These are phyloP conservation scores for Naganishia antarctica DNA, from an alignment of 768 basidiomycete genomes.

Conservation along the genomic window DNA sequence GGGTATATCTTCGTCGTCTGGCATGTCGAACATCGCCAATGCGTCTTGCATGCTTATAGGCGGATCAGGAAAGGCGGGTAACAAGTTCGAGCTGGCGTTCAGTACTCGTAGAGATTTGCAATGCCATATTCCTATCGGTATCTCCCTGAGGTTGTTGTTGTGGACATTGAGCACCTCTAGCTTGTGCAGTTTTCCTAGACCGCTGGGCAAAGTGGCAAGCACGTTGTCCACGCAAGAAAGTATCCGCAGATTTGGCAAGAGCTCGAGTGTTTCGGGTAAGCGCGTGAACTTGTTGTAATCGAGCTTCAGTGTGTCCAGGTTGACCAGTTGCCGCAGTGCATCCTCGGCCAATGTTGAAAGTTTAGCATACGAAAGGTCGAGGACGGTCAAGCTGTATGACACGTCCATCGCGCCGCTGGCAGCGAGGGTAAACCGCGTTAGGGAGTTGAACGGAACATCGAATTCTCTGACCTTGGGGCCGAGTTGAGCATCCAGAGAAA, in stretches of 20 bases:
- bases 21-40: not conserved
- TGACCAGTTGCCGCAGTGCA: constrained; percentile 64
- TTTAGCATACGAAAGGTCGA: constrained; percentile 84
- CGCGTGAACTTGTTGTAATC: constrained; percentile 80
- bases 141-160: constrained; percentile 75
- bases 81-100: constrained; percentile 83
- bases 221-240: constrained; percentile 90
- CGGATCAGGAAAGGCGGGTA: constrained; percentile 68
- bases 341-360: constrained; percentile 73
- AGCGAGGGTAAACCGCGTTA: constrained; percentile 54
- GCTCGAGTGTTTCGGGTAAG: constrained; percentile 76
- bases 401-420: constrained; percentile 54
- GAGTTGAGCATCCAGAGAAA: constrained; percentile 71
- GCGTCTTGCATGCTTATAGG: constrained; percentile 48
- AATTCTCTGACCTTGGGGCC: constrained; percentile 64
- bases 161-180: constrained; percentile 78
- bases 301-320: constrained; percentile 66
- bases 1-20: not conserved
- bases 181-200: constrained; percentile 69
- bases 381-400: constrained; percentile 62
- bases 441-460: constrained; percentile 80
- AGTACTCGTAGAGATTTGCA: constrained; percentile 67
- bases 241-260: constrained; percentile 63
- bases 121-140: constrained; percentile 76
- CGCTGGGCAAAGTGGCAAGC: constrained; percentile 67